Evolutionary conservation across 768 basidiomycete genomes (phyloP).

Genomic region (Favolaschia claudopus): DNA sequence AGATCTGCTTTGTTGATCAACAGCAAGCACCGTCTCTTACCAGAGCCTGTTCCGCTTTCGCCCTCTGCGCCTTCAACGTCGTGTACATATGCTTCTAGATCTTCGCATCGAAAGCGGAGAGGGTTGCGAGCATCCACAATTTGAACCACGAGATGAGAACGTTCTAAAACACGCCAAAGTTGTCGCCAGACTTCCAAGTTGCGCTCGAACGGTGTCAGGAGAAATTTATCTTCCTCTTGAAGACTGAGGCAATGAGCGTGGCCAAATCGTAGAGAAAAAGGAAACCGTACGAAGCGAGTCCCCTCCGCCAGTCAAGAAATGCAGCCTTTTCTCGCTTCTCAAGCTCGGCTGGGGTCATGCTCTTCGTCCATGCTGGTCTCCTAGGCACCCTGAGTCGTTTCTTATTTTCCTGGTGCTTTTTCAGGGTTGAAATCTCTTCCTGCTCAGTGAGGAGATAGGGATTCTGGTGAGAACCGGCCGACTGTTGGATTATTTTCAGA

Average conservation of each 20-base stretch:
- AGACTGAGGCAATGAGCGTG: slow-evolving; percentile 56
- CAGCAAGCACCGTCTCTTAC: slow-evolving; percentile 76
- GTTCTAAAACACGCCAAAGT: slow-evolving; percentile 95
- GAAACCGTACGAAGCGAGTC: slow-evolving; percentile 79
- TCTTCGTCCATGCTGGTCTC: slow-evolving; percentile 88
- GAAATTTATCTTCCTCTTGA: slow-evolving; percentile 84
- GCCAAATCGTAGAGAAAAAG: not conserved
- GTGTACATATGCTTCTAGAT: slow-evolving; percentile 83
- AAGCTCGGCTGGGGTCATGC: slow-evolving; percentile 77
- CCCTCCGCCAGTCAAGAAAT: slow-evolving; percentile 93
- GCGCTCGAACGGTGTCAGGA: slow-evolving; percentile 96
- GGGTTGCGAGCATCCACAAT: slow-evolving; percentile 98
- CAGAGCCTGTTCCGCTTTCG: slow-evolving; percentile 77
- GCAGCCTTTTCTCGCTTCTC: slow-evolving; percentile 90
- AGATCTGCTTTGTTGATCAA: slow-evolving; percentile 97
- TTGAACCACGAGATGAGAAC: slow-evolving; percentile 93
- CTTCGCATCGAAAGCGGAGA: slow-evolving; percentile 89
- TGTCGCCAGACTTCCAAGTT: slow-evolving; percentile 99
- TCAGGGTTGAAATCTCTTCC: slow-evolving; percentile 79
- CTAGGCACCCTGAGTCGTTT: slow-evolving; percentile 85
- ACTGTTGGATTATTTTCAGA: slow-evolving; percentile 76
- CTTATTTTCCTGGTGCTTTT: slow-evolving; percentile 78
- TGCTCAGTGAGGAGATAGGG: slow-evolving; percentile 85
- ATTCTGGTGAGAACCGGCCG: slow-evolving; percentile 67
- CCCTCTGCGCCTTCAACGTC: slow-evolving; percentile 88